Conservation (phyloP, 495 filamentous ascomycete genomes). For the Aspergillus coremiiformis region DNA sequence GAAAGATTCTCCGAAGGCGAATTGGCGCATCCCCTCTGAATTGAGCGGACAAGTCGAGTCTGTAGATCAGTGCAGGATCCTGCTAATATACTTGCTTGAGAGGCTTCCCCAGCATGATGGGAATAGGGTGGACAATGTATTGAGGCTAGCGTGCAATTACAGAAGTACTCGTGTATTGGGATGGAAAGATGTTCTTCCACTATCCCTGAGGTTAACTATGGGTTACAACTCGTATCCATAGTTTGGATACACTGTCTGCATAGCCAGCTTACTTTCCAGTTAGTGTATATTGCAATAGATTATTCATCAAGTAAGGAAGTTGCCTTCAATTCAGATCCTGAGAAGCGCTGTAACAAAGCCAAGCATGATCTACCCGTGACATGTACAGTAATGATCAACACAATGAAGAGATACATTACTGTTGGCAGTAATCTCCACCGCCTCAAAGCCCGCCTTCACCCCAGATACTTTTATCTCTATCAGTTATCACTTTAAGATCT, state of each 20-base stretch:
- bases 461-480: not conserved
- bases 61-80: not conserved
- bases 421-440: constrained; percentile 14
- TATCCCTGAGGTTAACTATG: not conserved
- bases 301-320: too few relatives aligned
- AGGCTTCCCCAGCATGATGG: not conserved
- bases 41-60: not conserved
- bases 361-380: not conserved
- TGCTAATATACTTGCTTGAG: not conserved
- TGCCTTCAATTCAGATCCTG: too few relatives aligned
- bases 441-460: constrained; percentile 3
- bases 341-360: not conserved
- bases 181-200: not conserved
- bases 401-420: not conserved
- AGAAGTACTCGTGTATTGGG: not conserved
- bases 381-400: not conserved
- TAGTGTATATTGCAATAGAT: too few relatives aligned
- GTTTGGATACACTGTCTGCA: too few relatives aligned
- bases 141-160: not conserved
- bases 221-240: too few relatives aligned
- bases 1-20: not conserved
- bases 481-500: not conserved
- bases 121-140: not conserved
- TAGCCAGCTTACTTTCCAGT: too few relatives aligned
- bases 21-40: not conserved